Conservation (phyloP, 1,284 basidiomycete genomes). For the Cryptococcus deneoformans region DNA sequence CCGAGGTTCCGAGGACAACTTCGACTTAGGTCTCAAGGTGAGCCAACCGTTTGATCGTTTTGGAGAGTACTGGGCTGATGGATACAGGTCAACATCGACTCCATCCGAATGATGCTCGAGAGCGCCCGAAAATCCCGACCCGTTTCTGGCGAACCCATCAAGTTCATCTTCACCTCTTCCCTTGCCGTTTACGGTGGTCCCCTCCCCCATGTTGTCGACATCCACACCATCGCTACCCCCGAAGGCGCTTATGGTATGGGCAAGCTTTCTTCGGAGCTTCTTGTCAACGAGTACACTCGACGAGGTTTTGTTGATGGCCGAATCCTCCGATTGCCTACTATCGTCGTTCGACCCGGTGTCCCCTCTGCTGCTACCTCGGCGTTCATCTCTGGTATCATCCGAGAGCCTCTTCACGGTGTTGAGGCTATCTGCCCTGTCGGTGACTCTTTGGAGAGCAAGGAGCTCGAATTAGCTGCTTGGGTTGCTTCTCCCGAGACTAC, state of each 20-base stretch:
- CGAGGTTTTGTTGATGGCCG: slow-evolving; percentile 62
- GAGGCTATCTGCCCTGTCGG: slow-evolving; percentile 58
- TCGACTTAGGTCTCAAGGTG: slow-evolving; percentile 58
- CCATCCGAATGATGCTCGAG: slow-evolving; percentile 57
- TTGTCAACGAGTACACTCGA: slow-evolving; percentile 63
- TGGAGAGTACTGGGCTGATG: not conserved
- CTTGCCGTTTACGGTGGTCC: slow-evolving; percentile 65
- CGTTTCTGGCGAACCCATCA: slow-evolving; percentile 41
- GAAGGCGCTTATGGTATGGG: slow-evolving; percentile 61
- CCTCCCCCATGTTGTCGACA: slow-evolving; percentile 56
- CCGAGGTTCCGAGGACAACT: slow-evolving; percentile 60
- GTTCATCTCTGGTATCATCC: slow-evolving; percentile 62
- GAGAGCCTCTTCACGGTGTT: slow-evolving; percentile 60
- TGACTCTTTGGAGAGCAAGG: slow-evolving; percentile 38
- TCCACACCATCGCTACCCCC: slow-evolving; percentile 58
- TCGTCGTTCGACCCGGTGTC: slow-evolving; percentile 58
- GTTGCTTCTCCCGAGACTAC: slow-evolving; percentile 58
- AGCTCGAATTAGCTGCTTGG: slow-evolving; percentile 55
- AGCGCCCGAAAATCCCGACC: slow-evolving; percentile 49
- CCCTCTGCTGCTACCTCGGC: slow-evolving; percentile 60
- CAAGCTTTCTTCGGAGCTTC: slow-evolving; percentile 59
- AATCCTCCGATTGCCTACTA: slow-evolving; percentile 61
- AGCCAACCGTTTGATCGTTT: slow-evolving; percentile 3
- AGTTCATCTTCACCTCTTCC: slow-evolving; percentile 63
- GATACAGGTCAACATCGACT: slow-evolving; percentile 59